Base-by-base conservation (phyloP, 768 basidiomycete species). In the Cantharellus cinnabarinus region DNA sequence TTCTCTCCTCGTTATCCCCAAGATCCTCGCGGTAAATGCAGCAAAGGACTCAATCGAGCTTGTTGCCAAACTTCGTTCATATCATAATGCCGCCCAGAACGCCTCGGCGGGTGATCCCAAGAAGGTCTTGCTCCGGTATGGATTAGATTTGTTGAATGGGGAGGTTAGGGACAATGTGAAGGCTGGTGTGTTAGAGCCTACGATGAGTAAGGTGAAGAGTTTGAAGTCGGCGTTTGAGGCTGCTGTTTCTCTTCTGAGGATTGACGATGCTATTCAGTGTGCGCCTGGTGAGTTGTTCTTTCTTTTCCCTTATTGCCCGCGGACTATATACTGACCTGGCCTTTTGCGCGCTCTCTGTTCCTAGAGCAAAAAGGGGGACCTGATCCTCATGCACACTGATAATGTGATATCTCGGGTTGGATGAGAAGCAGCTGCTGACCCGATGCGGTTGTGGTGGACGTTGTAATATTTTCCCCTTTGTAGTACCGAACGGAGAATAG, bases 21-120 rank as follows among this genome's bases (percentile, higher is more conserved):
- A 98, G 73, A 90, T 85, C 20, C 82, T 99, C 41, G 84, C 95
- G 2, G 87, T 98, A 57, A 99, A 99, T 68, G 95, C 95, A 48
- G 95, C 95, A 44, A 98, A 98, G 67, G 95, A 99, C 68, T 90
- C 93, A 42, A 98, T 94, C 1, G 89, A 97, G 59, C 80, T 99
- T 20, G 90, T 99, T 42, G 93, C 95, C 29, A 97, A 97, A 71
- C 75, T 99, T 55, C 84, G 95, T 56, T 84, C 93, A 5, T 98
- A 93, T 72, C 95, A 99, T 74, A 91, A 91, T 65, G 85, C 89
- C 51, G 93, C 93, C 2, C 94, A 95, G 72, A 91, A 84, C 64
- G 94, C 90, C 2, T 83, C 89, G 2, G 76, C 74, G 0, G 86
- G 87, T 44, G 95, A 98, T 70, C 86, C 89, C 14, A 94, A 91